phyloP scores from a whole-genome alignment of 768 basidiomycete species.

The Agaricus subrufescens region DNA sequence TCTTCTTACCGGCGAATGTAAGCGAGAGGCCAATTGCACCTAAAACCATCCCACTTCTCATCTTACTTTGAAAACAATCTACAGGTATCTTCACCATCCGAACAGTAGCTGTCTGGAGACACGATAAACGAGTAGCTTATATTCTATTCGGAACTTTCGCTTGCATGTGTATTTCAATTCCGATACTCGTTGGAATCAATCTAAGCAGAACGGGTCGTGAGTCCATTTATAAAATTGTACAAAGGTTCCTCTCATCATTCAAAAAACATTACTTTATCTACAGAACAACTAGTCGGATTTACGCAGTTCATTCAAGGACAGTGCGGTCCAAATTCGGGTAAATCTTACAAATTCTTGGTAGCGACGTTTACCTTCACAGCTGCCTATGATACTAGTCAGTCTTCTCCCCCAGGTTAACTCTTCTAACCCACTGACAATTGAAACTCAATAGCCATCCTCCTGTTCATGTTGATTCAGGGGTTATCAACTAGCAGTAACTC shows the following conservation, averaged over 20 bases:
- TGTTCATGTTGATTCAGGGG: neutral
- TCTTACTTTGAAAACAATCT: neutral
- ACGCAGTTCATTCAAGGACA: no score
- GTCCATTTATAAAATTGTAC: neutral
- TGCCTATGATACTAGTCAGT: neutral
- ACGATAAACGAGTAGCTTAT: neutral
- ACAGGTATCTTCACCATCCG: slow-evolving; percentile 1
- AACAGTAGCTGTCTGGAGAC: slow-evolving; percentile 4
- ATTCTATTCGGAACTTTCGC: neutral
- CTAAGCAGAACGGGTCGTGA: neutral
- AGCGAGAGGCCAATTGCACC: neutral
- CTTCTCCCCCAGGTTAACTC: neutral
- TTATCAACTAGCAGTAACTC: neutral
- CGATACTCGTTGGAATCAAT: neutral
- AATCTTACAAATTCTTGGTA: neutral
- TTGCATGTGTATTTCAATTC: neutral
- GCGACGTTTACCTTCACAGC: neutral
- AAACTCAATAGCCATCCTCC: neutral
- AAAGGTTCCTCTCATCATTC: no score
- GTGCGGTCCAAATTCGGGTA: no score
- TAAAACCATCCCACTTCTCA: no score
- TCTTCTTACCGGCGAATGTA: neutral
- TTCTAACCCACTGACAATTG: neutral
- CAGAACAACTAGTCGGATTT: neutral
- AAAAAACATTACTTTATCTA: neutral